Base-by-base conservation (phyloP, 2,329 filamentous ascomycete genomes). In the Westerdykella ornata region DNA sequence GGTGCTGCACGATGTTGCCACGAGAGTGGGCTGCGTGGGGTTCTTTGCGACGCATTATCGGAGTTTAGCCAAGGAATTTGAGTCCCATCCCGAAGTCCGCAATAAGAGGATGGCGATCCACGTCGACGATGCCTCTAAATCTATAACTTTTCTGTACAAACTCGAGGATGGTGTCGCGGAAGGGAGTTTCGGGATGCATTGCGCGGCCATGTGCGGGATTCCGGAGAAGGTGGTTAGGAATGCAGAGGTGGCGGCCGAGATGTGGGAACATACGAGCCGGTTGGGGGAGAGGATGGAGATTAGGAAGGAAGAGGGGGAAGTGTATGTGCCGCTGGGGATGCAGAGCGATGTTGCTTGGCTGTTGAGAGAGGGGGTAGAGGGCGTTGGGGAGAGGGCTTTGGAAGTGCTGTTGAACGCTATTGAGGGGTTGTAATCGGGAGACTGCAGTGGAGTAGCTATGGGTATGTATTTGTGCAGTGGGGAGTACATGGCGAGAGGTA, bases 41-140 rank as follows among this genome's bases (percentile, higher is more conserved):
- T 97, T 95, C 77, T 98, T 98, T 57, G 92, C 92, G 1, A 98
- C 92, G 0, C 92, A 98, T 60, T 98, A 98, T 67, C 92, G 96
- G 63, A 92, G 85, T 2, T 77, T 98, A 1, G 89, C 90, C 0
- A 82, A 86, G 0, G 92, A 98, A 63, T 98, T 97, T 57, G 81
- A 84, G 50, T 76, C 77, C 13, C 92, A 98, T 54, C 89, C 92
- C 0, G 89, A 98, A 67, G 85, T 98, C 43, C 69, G 78, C 6
- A 79, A 89, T 3, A 85, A 85, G 57, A 80, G 92, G 12, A 98
- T 98, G 92, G 85, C 87, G 48, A 97, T 98, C 44, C 80, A 89
- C 43, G 92, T 98, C 1, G 90, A 98, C 49, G 85, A 92, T 4
- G 78, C 76, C 35, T 77, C 87, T 43, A 78, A 87, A 17, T 81